Base-by-base conservation (phyloP, 306 rosid genomes). In the Abrus precatorius region DNA sequence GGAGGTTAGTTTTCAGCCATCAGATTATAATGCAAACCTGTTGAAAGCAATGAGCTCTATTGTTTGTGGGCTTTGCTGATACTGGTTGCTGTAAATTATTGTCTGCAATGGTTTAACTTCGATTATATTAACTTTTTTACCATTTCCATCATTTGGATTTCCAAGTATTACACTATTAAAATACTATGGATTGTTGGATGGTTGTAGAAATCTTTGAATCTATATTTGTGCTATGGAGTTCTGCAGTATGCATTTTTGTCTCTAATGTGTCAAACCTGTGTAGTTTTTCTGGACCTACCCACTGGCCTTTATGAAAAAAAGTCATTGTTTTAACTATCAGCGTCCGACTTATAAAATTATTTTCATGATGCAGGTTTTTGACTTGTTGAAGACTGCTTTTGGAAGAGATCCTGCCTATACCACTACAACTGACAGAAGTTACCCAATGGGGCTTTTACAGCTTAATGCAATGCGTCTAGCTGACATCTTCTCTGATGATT, bases 401-500 rank as follows among this genome's bases (percentile, higher is more conserved):
- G 89, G 89, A 72, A 90, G 85, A 82, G 86, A 91, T 56, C 88
- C 88, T 54, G 81, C 70, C 49, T 78, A 54, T 70, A 82, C 67
- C 72, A 36, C 80, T 79, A 36, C 57, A 2, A 36, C 78, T 77
- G 93, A 87, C 72, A 82, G 70, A 89, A 84, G 85, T 72, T 80
- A 85, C 50, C 97, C 99, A 38, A 84, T 80, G 87, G 99, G 99
- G 11, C 76, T 91, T 87, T 84, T 92, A 85, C 99, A 95, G 85
- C 99, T 95, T 85, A 93, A 93, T 85, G 99, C 99, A 12, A 85
- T 95, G 99, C 98, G 98, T 81, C 92, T 95, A 30, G 94, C 91
- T 83, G 99, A 95, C 80, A 86, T 93, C 70, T 89, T 93, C 87
- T 95, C 99, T 2, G 99, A 95, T 83, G 99, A 95, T 87, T 93